Evolutionary conservation across 345 rosid genomes (phyloP).

Genomic region (Alliaria petiolata): DNA sequence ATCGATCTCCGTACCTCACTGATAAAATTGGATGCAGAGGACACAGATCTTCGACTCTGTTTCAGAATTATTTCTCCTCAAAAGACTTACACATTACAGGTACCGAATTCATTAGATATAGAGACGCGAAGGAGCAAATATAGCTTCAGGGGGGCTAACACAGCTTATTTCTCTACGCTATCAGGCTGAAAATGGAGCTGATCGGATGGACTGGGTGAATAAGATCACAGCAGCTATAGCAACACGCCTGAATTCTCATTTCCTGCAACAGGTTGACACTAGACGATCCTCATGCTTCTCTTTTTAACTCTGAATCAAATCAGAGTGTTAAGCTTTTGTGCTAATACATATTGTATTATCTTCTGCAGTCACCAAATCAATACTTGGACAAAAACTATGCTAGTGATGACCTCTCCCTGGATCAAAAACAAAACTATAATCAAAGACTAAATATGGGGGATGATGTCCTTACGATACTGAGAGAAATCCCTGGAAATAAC

Average conservation of each 20-base stretch:
- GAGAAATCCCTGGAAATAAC: constrained; percentile 73
- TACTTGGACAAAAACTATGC: constrained; percentile 33
- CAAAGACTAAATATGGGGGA: constrained; percentile 33
- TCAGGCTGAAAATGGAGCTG: constrained; percentile 90
- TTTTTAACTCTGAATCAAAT: background rate
- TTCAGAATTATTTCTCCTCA: constrained; percentile 80
- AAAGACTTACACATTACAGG: constrained; percentile 80
- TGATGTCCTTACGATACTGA: constrained; percentile 44
- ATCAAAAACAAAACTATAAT: constrained; percentile 28
- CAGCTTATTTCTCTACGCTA: background rate
- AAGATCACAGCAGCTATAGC: constrained; percentile 71
- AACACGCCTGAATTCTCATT: constrained; percentile 63
- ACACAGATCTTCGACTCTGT: constrained; percentile 74
- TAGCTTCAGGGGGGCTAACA: background rate
- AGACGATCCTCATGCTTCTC: background rate
- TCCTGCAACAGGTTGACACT: constrained; percentile 61
- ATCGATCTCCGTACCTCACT: constrained; percentile 69
- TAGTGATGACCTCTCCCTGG: constrained; percentile 31
- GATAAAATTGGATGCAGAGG: constrained; percentile 77
- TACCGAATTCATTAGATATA: constrained; percentile 23
- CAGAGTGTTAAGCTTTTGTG: background rate
- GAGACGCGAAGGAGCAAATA: background rate
- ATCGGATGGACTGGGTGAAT: constrained; percentile 79
- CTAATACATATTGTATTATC: constrained; percentile 12
- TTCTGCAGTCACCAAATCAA: constrained; percentile 44